phyloP scores from a whole-genome alignment of 495 filamentous ascomycete genomes.

The Neurospora tetraspora region DNA sequence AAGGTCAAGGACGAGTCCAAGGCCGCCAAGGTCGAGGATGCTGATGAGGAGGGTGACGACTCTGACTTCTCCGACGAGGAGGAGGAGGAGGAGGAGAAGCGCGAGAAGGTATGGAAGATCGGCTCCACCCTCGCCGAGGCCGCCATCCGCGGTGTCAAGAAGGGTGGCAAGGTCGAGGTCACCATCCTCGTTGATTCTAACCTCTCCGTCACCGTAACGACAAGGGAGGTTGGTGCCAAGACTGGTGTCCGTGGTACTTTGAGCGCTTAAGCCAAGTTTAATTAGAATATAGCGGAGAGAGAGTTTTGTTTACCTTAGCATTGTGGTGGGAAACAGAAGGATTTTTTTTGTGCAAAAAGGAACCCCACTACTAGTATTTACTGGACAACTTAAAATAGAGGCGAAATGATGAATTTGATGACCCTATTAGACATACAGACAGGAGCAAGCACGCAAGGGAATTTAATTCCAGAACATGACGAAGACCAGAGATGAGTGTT shows the following conservation, averaged over 20 bases:
- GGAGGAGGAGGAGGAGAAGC: constrained; percentile 76
- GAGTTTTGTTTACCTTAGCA: not conserved
- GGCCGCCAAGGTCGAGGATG: constrained; percentile 32
- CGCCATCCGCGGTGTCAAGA: constrained; percentile 70
- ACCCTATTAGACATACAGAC: not conserved
- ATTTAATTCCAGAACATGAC: not conserved
- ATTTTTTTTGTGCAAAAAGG: not conserved
- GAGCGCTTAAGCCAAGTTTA: constrained; percentile 10
- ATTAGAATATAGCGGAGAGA: not conserved
- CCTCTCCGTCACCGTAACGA: constrained; percentile 65
- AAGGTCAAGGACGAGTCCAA: constrained; percentile 49
- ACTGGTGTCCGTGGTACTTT: constrained; percentile 70
- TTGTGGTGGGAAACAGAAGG: not conserved
- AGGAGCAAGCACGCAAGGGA: not conserved
- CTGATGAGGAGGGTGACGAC: constrained; percentile 42
- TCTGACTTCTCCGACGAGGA: constrained; percentile 56
- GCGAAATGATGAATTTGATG: not conserved
- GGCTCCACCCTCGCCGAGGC: constrained; percentile 78
- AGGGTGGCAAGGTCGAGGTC: constrained; percentile 85
- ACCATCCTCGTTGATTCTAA: constrained; percentile 77
- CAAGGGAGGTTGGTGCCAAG: constrained; percentile 77
- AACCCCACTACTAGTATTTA: not conserved
- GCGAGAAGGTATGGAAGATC: constrained; percentile 89
- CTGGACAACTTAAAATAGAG: not conserved
- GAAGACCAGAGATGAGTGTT: not conserved